These are phyloP conservation scores for Candida labiduridarum DNA, from an alignment of 1,139 yeast species.

Conservation along the genomic window DNA sequence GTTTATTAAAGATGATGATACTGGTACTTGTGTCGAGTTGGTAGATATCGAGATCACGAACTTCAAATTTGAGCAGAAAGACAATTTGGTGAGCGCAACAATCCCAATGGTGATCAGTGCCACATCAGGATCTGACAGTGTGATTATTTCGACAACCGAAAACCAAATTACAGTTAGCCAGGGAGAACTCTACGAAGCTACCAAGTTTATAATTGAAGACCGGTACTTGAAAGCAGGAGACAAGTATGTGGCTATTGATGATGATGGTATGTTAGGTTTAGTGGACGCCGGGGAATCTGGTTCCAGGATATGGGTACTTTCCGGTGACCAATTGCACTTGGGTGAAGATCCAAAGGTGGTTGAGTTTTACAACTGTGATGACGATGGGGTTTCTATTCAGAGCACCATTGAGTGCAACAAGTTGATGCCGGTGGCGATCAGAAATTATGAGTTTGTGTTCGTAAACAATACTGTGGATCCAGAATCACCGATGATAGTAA, in stretches of 20 bases:
- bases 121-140: background rate
- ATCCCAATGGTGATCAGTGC: background rate
- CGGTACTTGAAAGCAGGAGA: background rate
- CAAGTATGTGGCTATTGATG: background rate
- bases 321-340: background rate
- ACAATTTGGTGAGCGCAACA: background rate
- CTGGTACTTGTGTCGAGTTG: background rate
- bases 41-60: background rate
- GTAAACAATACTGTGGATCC: background rate
- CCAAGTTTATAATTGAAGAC: background rate
- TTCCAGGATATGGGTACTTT: background rate
- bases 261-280: background rate
- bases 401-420: background rate
- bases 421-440: background rate
- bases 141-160: background rate
- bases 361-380: background rate
- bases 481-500: background rate
- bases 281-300: background rate
- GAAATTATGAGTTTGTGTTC: background rate
- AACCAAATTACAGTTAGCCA: background rate
- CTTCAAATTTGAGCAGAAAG: background rate
- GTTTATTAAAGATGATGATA: background rate
- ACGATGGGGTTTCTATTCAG: background rate
- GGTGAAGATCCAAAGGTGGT: background rate
- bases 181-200: background rate